Evolutionary conservation across 768 basidiomycete species (phyloP), one percentile per base, ranked within the genome.

Genomic region (Ramaria sp.): DNA sequence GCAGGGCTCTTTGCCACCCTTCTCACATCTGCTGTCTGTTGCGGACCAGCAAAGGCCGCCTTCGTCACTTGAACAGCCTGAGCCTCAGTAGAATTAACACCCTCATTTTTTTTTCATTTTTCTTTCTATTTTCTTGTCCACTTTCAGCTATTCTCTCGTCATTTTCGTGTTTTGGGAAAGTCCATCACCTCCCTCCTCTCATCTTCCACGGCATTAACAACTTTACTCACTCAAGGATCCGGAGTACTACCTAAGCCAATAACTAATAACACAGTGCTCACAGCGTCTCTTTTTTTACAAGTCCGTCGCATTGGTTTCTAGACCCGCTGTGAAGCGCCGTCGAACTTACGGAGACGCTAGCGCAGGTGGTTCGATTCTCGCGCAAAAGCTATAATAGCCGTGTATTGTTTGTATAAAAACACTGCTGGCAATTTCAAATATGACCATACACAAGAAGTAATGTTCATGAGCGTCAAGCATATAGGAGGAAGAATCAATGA

Each of bases 21-120:
- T 88, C 62, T 81, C 88, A 28, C 79, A 87, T 55, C 72, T 92
- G 55, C 87, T 88, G 61, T 90, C 88, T 43, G 81, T 89, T 51
- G 89, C 88, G 50, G 87, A 84, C 57, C 80, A 84, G 53, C 85
- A 85, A 64, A 79, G 73, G 48, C 48, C 37, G 24, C 56, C 50
- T 41, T 42, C 32, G 9, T 55, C 45, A 36, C 48, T 54, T 51
- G 59, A 54, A 54, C 27, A 52, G 22, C 42, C 42, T 24, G 34
- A 51, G 32, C 24, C 56, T 62, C 62, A 28, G 18, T 48, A 56
- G 32, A 60, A 10, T 48, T 20, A 12, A 12, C 63, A 44, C 45
- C n/a, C 54, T 51, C 58, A 59, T 59, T 62, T 56, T 60, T 58
- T 57, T 57, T 44, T 24, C 48, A n/a, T 48, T 32, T 53, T 38